Base-by-base conservation (phyloP, 2,329 filamentous ascomycete genomes). In the Botrytis byssoidea region DNA sequence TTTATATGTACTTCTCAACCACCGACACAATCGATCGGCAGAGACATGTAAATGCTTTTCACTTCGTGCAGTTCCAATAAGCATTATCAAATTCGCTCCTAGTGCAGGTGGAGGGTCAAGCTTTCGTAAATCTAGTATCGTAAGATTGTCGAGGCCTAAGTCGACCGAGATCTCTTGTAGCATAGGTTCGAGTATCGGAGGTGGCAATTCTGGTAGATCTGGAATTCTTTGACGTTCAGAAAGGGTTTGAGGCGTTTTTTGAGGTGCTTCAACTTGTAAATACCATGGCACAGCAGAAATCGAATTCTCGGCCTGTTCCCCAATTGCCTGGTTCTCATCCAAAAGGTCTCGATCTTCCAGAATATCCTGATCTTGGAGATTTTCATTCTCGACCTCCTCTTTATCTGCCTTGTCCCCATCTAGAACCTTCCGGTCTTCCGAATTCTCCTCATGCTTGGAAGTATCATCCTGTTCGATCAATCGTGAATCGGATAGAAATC, bases 11-110 rank as follows among this genome's bases (percentile, higher is more conserved):
- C 88, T 90, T 70, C 94, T 88, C 63, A 98, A 84, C 92, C 93
- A 98, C 74, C 95, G 89, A 76, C 95, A 93, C 40, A 97, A 88
- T n/a, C 94, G 90, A 80, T 97, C 94, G 0, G 95, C 94, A 1
- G 93, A 93, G 35, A 97, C 92, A 80, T 97, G 95, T 51, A 99
- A 85, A 84, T 99, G 96, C 70, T 95, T 94, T 82, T 98, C 93
- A 79, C 93, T 97, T 74, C 96, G 91, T 22, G 95, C 93, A 14
- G 94, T 97, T 59, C 92, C 94, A 76, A 99, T 90, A 44, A 99
- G 84, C 96, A 98, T 98, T 71, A 99, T 87, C 42, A 98, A 87
- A 79, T 95, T 95, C 2, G 93, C 89, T 1, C 96, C 96, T 1
- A 99, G 87, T 0, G 95, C 95, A 0, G 95, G 91, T 0, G 95